Evolutionary conservation across 345 rosid genomes (phyloP).

Genomic region (Salix arbutifolia): DNA sequence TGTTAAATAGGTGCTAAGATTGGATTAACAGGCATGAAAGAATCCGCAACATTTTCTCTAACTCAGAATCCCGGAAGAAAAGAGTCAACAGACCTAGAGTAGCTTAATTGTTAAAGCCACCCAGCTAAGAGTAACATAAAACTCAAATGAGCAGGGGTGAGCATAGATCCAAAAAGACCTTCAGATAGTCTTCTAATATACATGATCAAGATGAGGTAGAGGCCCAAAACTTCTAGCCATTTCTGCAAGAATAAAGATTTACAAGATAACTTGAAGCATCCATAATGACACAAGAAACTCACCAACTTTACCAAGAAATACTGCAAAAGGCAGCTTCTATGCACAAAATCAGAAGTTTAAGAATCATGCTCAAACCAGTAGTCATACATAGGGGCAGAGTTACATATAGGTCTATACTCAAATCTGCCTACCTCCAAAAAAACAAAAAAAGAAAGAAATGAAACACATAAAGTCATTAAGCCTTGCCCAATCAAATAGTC

Average conservation of each 20-base stretch:
- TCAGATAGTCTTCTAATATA: background rate
- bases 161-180: background rate
- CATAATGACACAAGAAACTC: background rate
- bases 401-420: too few species aligned
- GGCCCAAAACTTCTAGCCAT: background rate
- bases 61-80: background rate
- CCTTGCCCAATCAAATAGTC: too few species aligned
- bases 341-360: too few species aligned
- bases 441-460: too few species aligned
- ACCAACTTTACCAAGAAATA: background rate
- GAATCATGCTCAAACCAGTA: too few species aligned
- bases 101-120: background rate
- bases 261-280: background rate
- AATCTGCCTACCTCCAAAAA: too few species aligned
- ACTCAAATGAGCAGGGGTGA: background rate
- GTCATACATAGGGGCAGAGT: too few species aligned
- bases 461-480: too few species aligned
- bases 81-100: background rate
- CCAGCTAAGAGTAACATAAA: background rate
- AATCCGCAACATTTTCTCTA: background rate
- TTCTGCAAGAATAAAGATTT: background rate
- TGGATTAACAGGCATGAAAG: background rate
- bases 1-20: background rate
- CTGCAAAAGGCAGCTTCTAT: too few species aligned
- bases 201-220: background rate